Evolutionary conservation across 768 basidiomycete species (phyloP).

Genomic region (Macrolepiota albuminosa): DNA sequence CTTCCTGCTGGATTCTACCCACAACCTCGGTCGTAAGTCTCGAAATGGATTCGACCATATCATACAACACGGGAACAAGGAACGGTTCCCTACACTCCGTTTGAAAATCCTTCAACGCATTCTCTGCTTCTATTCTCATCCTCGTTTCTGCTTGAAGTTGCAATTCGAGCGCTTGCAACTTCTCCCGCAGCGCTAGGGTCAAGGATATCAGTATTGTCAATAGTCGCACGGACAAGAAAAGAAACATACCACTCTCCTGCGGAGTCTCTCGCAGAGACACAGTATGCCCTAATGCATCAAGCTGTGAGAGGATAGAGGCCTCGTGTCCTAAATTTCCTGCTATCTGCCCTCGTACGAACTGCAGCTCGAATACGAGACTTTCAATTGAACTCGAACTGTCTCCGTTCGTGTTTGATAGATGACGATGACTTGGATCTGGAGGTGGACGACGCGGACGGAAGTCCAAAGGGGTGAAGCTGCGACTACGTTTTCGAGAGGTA

Average conservation of each 20-base stretch:
- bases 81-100: conserved; percentile 50
- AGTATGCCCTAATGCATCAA: conserved; percentile 17
- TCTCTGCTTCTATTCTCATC: conserved; percentile 38
- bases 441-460: neutral
- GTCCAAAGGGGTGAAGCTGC: conserved; percentile 3
- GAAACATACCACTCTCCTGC: conserved; percentile 10
- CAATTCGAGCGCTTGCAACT: conserved; percentile 24
- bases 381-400: conserved; percentile 8
- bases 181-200: conserved; percentile 19
- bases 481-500: conserved; percentile 11
- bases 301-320: conserved; percentile 19
- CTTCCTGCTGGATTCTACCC: conserved; percentile 5
- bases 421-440: neutral
- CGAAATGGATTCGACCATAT: conserved; percentile 47
- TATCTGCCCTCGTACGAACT: conserved; percentile 23
- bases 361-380: conserved; percentile 21
- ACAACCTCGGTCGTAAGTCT: conserved; percentile 33
- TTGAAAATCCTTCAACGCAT: conserved; percentile 39
- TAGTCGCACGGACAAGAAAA: neutral
- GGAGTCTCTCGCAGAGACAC: neutral
- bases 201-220: neutral
- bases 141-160: conserved; percentile 33
- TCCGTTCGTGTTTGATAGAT: neutral
- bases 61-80: conserved; percentile 50
- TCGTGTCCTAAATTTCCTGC: conserved; percentile 21